Evolutionary conservation across 768 basidiomycete species (phyloP).

Genomic region (Leccinum ochraceum): DNA sequence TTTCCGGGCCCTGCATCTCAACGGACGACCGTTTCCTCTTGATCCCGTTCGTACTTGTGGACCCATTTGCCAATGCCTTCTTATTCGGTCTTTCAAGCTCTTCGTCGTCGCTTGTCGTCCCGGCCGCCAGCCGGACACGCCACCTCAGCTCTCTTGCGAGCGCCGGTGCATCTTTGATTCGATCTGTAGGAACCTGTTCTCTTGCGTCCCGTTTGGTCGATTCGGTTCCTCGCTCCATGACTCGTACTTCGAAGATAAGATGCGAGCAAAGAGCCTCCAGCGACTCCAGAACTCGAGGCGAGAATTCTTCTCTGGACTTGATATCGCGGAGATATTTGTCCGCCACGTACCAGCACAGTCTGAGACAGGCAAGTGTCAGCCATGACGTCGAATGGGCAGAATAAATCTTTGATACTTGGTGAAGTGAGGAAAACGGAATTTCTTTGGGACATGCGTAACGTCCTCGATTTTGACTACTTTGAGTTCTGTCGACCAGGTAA

Average conservation of each 20-base stretch:
- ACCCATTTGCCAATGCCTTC: constrained; percentile 28
- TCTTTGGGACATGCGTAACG: constrained; percentile 88
- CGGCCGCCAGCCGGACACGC: constrained; percentile 66
- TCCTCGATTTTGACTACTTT: constrained; percentile 91
- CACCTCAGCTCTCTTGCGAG: constrained; percentile 85
- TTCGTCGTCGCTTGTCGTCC: constrained; percentile 71
- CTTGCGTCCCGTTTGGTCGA: constrained; percentile 72
- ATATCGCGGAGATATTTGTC: constrained; percentile 79
- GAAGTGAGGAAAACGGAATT: constrained; percentile 86
- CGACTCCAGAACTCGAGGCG: constrained; percentile 66
- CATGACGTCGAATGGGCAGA: constrained; percentile 12
- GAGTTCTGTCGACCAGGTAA: constrained; percentile 57
- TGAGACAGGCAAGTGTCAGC: constrained; percentile 31
- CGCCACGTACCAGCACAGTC: constrained; percentile 89
- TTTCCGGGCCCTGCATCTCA: constrained; percentile 13
- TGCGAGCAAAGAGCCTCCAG: constrained; percentile 73
- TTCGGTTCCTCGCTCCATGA: constrained; percentile 71
- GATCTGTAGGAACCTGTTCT: constrained; percentile 80
- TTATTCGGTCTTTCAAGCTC: constrained; percentile 31
- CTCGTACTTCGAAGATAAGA: constrained; percentile 73
- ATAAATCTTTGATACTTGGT: constrained; percentile 50
- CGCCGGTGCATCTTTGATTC: constrained; percentile 79
- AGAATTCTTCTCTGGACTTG: constrained; percentile 53
- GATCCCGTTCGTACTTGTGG: constrained; percentile 24
- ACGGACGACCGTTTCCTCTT: constrained; percentile 43